Percentiles rank a stretch among this genome's conserved stretches.
Conservation (phyloP, 148 eudicot genomes). For the Bassia scoparia region DNA sequence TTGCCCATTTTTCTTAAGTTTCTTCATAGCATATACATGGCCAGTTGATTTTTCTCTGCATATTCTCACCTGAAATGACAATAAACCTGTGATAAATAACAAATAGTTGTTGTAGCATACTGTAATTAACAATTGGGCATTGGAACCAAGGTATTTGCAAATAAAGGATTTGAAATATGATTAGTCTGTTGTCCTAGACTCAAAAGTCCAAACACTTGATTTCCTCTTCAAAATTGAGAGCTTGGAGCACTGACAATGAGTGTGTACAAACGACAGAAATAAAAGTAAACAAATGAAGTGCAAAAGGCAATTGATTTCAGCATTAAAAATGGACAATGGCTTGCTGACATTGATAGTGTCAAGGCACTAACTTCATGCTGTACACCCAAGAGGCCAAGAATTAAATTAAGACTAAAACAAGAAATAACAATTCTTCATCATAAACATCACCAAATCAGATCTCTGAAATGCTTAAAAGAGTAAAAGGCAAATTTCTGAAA, state of each 20-base stretch:
- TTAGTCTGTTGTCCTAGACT: too few relatives aligned
- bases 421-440: too few relatives aligned
- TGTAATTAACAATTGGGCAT: neutral
- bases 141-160: too few relatives aligned
- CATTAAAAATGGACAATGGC: neutral
- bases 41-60: slow-evolving; percentile 88
- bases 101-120: neutral
- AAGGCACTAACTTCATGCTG: too few relatives aligned
- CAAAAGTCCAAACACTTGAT: too few relatives aligned
- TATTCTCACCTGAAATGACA: slow-evolving; percentile 66
- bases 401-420: too few relatives aligned
- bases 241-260: neutral
- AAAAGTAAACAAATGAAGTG: neutral
- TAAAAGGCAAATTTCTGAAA: too few relatives aligned
- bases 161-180: too few relatives aligned
- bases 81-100: neutral
- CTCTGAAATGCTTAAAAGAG: too few relatives aligned
- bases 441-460: too few relatives aligned
- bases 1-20: slow-evolving; percentile 55
- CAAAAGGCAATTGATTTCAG: neutral
- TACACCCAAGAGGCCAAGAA: too few relatives aligned
- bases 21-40: slow-evolving; percentile 97
- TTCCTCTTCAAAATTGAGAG: neutral
- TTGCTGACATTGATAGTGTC: too few relatives aligned
- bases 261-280: neutral